A percentile compares a stretch with the other conserved stretches of the same genome.
Conservation (phyloP, 495 filamentous ascomycete genomes). For the Pseudevernia furfuracea region DNA sequence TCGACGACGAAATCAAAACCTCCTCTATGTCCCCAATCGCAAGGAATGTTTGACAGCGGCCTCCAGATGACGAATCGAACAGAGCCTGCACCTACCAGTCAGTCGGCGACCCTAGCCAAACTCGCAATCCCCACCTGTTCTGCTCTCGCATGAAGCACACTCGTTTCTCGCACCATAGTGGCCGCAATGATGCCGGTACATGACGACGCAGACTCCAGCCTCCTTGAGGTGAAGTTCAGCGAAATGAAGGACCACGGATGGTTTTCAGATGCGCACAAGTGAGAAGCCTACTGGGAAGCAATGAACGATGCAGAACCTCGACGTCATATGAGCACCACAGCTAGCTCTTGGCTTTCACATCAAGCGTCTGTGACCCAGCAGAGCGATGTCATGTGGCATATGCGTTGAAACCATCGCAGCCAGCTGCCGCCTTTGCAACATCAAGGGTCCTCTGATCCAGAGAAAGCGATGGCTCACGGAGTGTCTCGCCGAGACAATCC, state of each 20-base stretch:
- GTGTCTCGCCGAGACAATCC: not conserved
- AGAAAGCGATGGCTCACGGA: no score
- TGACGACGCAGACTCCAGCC: no score
- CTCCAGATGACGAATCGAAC: not conserved
- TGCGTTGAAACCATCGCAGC: no score
- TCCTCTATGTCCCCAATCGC: not conserved
- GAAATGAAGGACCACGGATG: not conserved
- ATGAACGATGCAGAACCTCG: not conserved
- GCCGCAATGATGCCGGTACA: no score
- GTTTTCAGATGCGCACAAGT: not conserved
- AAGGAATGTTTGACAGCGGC: not conserved
- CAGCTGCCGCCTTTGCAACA: no score
- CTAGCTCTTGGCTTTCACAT: no score
- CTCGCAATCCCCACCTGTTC: no score
- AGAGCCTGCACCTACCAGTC: not conserved
- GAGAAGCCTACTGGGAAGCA: not conserved
- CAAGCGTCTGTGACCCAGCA: no score
- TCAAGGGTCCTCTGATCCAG: no score
- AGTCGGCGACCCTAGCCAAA: no score
- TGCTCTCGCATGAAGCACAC: no score
- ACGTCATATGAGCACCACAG: not conserved
- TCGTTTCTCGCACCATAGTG: no score
- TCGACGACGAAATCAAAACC: not conserved
- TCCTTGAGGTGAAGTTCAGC: not conserved
- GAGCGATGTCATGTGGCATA: not conserved